Percentiles rank a stretch among this genome's conserved stretches.
Conservation (phyloP, 2,329 filamentous ascomycete species). For the Fusarium sp. region DNA sequence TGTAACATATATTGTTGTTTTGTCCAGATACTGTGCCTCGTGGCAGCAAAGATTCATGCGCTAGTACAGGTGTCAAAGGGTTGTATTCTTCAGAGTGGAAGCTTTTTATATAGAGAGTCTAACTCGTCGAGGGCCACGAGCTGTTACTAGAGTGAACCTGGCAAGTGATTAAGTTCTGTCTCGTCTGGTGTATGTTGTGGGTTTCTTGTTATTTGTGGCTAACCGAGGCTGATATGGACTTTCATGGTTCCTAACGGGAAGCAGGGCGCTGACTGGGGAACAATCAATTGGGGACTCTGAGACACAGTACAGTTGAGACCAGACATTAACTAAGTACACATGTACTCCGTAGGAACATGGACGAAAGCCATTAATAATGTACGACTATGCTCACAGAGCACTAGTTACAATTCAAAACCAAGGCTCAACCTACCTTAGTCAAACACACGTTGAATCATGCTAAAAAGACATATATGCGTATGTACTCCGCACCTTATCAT, state of each 20-base stretch:
- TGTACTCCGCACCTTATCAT: background rate
- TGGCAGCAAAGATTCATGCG: conserved; percentile 23
- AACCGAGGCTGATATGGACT: conserved; percentile 20
- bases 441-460: background rate
- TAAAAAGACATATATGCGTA: background rate
- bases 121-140: conserved; percentile 5
- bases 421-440: background rate
- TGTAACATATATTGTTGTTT: conserved; percentile 43
- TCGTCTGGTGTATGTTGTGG: background rate
- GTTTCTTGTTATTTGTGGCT: background rate
- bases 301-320: background rate
- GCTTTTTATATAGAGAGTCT: conserved; percentile 37
- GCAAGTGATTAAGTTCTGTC: background rate
- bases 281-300: background rate
- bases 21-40: conserved; percentile 39
- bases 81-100: conserved; percentile 23
- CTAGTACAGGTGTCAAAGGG: conserved; percentile 1
- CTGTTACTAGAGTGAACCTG: background rate
- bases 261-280: background rate
- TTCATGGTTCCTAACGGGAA: background rate
- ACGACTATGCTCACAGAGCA: background rate
- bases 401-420: background rate
- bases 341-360: background rate
- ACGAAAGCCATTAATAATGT: background rate
- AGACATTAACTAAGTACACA: background rate